phyloP scores from a whole-genome alignment of 176 grass and related monocot species.

The Tillandsia fasciculata region DNA sequence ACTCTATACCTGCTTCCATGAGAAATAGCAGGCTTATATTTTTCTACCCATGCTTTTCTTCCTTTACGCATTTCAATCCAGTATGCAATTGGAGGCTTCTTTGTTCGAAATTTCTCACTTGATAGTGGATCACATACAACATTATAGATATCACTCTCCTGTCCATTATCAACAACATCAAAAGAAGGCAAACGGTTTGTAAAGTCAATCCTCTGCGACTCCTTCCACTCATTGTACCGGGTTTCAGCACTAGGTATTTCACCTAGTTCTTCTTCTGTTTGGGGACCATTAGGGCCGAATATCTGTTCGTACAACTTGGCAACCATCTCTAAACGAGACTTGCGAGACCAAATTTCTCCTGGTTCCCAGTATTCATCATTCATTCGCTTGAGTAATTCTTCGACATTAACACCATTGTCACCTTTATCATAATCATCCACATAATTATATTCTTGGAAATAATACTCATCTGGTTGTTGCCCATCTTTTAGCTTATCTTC shows the following conservation, averaged over 20 bases:
- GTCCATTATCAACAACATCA: conserved; percentile 65
- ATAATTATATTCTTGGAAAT: conserved; percentile 93
- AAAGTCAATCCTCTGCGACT: conserved; percentile 29
- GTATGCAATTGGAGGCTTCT: conserved; percentile 71
- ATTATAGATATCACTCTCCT: conserved; percentile 50
- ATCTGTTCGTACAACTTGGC: conserved; percentile 89
- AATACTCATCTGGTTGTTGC: conserved; percentile 78
- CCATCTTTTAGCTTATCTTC: conserved; percentile 89
- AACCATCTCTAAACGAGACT: conserved; percentile 62
- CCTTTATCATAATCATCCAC: conserved; percentile 95
- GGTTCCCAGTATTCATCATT: conserved; percentile 97
- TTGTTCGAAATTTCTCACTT: conserved; percentile 67
- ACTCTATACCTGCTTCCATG: conserved; percentile 74
- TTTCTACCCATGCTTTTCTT: conserved; percentile 69
- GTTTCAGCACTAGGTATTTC: conserved; percentile 74
- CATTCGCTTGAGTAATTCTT: conserved; percentile 54
- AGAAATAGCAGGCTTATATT: conserved; percentile 67
- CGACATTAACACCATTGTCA: conserved; percentile 56
- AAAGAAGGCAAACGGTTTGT: conserved; percentile 27
- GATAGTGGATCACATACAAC: conserved; percentile 58
- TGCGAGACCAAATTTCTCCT: conserved; percentile 44
- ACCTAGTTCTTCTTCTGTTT: conserved; percentile 79
- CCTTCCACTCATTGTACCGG: conserved; percentile 78
- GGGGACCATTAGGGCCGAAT: conserved; percentile 83
- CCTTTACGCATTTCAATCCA: conserved; percentile 95